Evolutionary conservation across 257 asterid species (phyloP).

Genomic region (Echium plantagineum): DNA sequence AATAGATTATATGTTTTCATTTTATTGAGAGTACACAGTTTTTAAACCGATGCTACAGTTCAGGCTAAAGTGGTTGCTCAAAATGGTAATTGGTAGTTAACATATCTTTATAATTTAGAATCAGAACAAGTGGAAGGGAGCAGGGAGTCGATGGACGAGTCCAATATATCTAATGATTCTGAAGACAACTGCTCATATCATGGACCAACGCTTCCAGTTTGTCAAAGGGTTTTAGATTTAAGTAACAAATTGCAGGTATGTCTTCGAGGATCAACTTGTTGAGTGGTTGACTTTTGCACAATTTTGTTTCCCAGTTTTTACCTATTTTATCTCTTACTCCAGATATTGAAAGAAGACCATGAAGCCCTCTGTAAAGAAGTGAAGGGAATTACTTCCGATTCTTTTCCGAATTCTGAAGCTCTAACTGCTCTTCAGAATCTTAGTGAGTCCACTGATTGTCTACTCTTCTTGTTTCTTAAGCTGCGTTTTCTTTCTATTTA

Average conservation of each 20-base stretch:
- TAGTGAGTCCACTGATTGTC: conserved; percentile 29
- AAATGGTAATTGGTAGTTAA: no score
- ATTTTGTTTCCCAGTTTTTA: background rate
- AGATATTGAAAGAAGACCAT: conserved; percentile 39
- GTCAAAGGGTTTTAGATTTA: conserved; percentile 44
- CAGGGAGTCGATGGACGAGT: conserved; percentile 22
- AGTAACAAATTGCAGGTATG: conserved; percentile 52
- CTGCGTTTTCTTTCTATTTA: background rate
- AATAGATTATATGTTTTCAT: no score
- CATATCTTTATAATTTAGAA: background rate
- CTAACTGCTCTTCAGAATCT: conserved; percentile 46
- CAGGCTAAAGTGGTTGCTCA: no score
- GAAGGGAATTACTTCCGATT: conserved; percentile 47
- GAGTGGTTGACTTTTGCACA: background rate
- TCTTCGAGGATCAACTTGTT: background rate
- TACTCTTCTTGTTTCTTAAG: background rate
- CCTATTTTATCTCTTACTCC: background rate
- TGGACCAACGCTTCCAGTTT: conserved; percentile 40
- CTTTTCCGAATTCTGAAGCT: conserved; percentile 48
- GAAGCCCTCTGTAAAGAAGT: conserved; percentile 43
- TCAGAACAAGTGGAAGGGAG: conserved; percentile 32
- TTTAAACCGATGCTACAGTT: no score
- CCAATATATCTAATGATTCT: conserved; percentile 31
- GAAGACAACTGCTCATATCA: conserved; percentile 27
- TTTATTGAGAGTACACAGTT: no score